Percentiles rank a stretch among this genome's conserved stretches.
Conservation (phyloP, 2,329 filamentous ascomycete species). For the Golovinomyces cichoracearum region DNA sequence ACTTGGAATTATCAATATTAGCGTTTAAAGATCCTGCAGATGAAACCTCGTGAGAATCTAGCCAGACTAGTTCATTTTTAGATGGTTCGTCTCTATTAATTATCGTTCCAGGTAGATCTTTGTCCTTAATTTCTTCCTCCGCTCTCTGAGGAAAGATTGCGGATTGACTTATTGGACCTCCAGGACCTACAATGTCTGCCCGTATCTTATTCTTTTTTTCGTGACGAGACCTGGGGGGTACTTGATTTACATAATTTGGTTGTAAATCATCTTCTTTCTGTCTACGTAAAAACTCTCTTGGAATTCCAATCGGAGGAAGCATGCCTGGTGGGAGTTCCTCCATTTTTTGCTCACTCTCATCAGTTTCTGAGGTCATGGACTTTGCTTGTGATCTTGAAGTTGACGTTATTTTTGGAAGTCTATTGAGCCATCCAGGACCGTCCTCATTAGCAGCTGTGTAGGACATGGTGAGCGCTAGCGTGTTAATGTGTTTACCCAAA, state of each 20-base stretch:
- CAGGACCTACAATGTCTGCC: slow-evolving; percentile 48
- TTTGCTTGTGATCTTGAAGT: slow-evolving; percentile 58
- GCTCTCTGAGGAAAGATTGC: slow-evolving; percentile 46
- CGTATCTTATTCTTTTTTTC: slow-evolving; percentile 41
- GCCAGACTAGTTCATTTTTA: slow-evolving; percentile 6
- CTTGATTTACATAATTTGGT: slow-evolving; percentile 27
- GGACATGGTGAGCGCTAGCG: slow-evolving; percentile 77
- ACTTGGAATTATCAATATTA: slow-evolving; percentile 14
- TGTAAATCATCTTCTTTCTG: slow-evolving; percentile 50
- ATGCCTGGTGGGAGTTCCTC: slow-evolving; percentile 40
- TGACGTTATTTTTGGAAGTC: slow-evolving; percentile 46
- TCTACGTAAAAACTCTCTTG: slow-evolving; percentile 55
- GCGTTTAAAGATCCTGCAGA: too few relatives aligned
- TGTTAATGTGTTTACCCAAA: slow-evolving; percentile 93
- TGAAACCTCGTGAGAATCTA: not conserved
- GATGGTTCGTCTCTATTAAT: slow-evolving; percentile 12
- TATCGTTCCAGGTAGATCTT: slow-evolving; percentile 13
- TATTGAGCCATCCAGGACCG: slow-evolving; percentile 81
- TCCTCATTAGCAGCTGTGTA: slow-evolving; percentile 80
- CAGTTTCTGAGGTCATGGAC: slow-evolving; percentile 52
- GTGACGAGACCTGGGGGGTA: slow-evolving; percentile 33
- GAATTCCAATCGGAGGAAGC: slow-evolving; percentile 43
- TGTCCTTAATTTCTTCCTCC: slow-evolving; percentile 9
- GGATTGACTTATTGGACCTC: slow-evolving; percentile 70
- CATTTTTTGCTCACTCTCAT: slow-evolving; percentile 36